Evolutionary conservation across 805 yeast species (phyloP).

Genomic region (Ogataea haglerorum): DNA sequence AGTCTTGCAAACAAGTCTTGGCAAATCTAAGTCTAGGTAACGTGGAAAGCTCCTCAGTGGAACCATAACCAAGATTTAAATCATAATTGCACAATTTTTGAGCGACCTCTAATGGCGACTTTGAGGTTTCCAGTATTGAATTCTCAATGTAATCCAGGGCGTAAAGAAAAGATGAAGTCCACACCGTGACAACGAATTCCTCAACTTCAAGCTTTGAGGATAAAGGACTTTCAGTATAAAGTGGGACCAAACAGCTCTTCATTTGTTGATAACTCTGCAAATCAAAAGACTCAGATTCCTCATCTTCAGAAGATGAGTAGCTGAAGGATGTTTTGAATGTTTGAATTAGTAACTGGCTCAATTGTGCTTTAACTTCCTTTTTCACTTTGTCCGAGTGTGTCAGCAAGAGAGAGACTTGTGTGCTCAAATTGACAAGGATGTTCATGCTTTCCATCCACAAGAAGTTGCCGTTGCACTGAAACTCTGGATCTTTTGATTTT

Average conservation of each 20-base stretch:
- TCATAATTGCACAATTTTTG: constrained; percentile 38
- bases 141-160: constrained; percentile 54
- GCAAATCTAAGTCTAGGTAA: constrained; percentile 48
- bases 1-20: constrained; percentile 51
- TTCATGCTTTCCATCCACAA: constrained; percentile 55
- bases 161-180: constrained; percentile 58
- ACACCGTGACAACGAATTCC: constrained; percentile 46
- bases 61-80: constrained; percentile 55
- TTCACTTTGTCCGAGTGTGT: constrained; percentile 11
- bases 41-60: constrained; percentile 49
- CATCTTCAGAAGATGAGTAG: constrained; percentile 24
- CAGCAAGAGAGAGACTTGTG: constrained; percentile 29
- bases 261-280: constrained; percentile 41
- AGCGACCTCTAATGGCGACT: constrained; percentile 35
- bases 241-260: constrained; percentile 40
- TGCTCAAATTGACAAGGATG: constrained; percentile 37
- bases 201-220: constrained; percentile 33
- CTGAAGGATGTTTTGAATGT: constrained; percentile 40
- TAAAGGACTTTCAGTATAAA: constrained; percentile 31
- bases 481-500: constrained; percentile 39
- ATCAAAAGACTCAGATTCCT: constrained; percentile 42
- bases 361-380: constrained; percentile 16
- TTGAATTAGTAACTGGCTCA: constrained; percentile 43
- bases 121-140: constrained; percentile 18
- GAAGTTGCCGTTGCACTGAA: constrained; percentile 28